A percentile compares a stretch with the other conserved stretches of the same genome.
Evolutionary conservation across 768 basidiomycete genomes (phyloP).

Genomic region (Dacryopinax primogenitus): DNA sequence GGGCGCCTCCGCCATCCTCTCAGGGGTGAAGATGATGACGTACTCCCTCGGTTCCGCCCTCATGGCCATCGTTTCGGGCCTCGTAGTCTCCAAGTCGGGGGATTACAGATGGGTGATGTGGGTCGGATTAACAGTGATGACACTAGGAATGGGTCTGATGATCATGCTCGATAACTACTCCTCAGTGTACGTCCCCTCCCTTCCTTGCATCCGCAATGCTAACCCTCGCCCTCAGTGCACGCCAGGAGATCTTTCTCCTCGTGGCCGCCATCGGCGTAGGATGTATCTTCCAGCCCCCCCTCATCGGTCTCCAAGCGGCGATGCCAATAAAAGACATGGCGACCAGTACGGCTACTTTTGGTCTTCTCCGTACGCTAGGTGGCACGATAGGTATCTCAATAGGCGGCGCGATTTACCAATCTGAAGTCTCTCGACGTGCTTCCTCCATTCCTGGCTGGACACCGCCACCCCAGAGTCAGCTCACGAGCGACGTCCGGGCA

Average conservation of each 20-base stretch:
- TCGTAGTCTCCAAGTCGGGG: constrained; percentile 44
- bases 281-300: constrained; percentile 45
- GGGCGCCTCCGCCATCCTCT: constrained; percentile 56
- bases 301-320: constrained; percentile 67
- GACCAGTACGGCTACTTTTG: constrained; percentile 57
- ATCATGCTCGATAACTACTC: constrained; percentile 49
- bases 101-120: constrained; percentile 52
- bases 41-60: constrained; percentile 51
- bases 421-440: constrained; percentile 29
- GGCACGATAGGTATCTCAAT: constrained; percentile 24
- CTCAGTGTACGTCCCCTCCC: constrained; percentile 29
- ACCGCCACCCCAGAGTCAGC: constrained; percentile 16
- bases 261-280: constrained; percentile 56
- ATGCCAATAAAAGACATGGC: constrained; percentile 86
- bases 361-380: constrained; percentile 42
- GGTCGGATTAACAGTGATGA: constrained; percentile 35
- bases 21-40: constrained; percentile 65
- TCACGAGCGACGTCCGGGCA: constrained; percentile 36
- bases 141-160: constrained; percentile 62
- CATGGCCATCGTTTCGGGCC: constrained; percentile 44
- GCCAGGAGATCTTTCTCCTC: constrained; percentile 50
- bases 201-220: neutral
- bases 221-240: constrained; percentile 34
- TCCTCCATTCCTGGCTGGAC: constrained; percentile 31
- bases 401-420: constrained; percentile 21